Conservation (phyloP, 2,329 filamentous ascomycete genomes). For the Periconia sp. region DNA sequence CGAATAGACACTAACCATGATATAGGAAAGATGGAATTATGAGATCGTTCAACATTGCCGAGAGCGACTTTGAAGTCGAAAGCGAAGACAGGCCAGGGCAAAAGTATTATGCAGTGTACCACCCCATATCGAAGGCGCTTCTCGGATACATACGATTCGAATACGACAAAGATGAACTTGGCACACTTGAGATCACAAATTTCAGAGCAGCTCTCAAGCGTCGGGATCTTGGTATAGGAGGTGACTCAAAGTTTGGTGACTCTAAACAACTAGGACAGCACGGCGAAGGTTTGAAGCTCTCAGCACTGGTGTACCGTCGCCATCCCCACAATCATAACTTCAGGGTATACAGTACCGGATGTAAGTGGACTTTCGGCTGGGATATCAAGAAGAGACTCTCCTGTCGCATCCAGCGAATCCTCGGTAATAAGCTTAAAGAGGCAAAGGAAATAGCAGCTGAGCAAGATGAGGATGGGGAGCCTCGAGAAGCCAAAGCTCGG, state of each 20-base stretch:
- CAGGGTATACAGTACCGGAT: constrained; percentile 7
- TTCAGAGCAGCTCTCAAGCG: constrained; percentile 16
- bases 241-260: constrained; percentile 16
- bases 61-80: constrained; percentile 6
- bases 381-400: constrained; percentile 8
- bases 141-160: constrained; percentile 21
- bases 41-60: constrained; percentile 8
- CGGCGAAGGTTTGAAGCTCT: constrained; percentile 28
- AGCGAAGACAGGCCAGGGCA: not conserved
- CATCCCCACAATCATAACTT: constrained; percentile 15
- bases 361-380: constrained; percentile 10
- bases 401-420: constrained; percentile 11
- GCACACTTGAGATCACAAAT: constrained; percentile 18
- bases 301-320: constrained; percentile 15
- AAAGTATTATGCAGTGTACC: constrained; percentile 5
- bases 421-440: not conserved
- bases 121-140: constrained; percentile 8
- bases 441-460: constrained; percentile 1
- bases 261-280: constrained; percentile 21
- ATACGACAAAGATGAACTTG: constrained; percentile 13
- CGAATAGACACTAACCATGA: not conserved
- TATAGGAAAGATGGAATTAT: constrained; percentile 19
- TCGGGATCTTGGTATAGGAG: constrained; percentile 15
- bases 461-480: not conserved
- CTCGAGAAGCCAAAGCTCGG: constrained; percentile 2